Evolutionary conservation across 2,329 filamentous ascomycete genomes (phyloP).

Genomic region (Aureobasidium sp.): DNA sequence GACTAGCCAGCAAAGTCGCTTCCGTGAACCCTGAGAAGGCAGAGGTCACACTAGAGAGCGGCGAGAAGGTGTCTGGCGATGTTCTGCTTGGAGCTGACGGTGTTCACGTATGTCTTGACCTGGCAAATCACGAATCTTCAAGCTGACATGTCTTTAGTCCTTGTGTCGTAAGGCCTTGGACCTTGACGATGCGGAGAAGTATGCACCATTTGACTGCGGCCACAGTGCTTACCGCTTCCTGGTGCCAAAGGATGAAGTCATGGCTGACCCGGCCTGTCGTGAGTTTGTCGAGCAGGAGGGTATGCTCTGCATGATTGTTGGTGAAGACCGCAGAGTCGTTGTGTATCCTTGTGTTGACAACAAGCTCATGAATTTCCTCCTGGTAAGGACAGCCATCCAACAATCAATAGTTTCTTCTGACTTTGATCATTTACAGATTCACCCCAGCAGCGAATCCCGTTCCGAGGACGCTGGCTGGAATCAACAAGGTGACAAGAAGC

Average conservation of each 20-base stretch:
- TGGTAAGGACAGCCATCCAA: conserved; percentile 9
- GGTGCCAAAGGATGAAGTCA: conserved; percentile 36
- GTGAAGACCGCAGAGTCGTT: conserved; percentile 37
- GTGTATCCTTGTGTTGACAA: conserved; percentile 44
- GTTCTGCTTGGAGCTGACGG: conserved; percentile 29
- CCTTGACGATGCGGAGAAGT: conserved; percentile 20
- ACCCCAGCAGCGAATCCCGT: conserved; percentile 30
- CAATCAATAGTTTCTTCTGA: not conserved
- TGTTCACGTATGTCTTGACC: conserved; percentile 20
- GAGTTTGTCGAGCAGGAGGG: conserved; percentile 34
- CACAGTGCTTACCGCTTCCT: conserved; percentile 54
- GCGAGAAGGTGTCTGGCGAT: conserved; percentile 24
- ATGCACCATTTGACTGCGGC: conserved; percentile 32
- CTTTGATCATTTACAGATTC: conserved; percentile 22
- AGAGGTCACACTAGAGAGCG: conserved; percentile 23
- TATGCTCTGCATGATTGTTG: conserved; percentile 39
- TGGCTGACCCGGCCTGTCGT: conserved; percentile 23
- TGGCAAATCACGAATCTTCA: not conserved
- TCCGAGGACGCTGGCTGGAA: conserved; percentile 29
- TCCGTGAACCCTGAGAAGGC: conserved; percentile 22
- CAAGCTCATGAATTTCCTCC: conserved; percentile 40
- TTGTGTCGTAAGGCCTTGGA: conserved; percentile 20
- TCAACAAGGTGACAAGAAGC: conserved; percentile 29
- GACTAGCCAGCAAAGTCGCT: conserved; percentile 21
- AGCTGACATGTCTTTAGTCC: conserved; percentile 16